Base-by-base conservation (phyloP, 768 basidiomycete genomes). In the Hypsizygus marmoreus region DNA sequence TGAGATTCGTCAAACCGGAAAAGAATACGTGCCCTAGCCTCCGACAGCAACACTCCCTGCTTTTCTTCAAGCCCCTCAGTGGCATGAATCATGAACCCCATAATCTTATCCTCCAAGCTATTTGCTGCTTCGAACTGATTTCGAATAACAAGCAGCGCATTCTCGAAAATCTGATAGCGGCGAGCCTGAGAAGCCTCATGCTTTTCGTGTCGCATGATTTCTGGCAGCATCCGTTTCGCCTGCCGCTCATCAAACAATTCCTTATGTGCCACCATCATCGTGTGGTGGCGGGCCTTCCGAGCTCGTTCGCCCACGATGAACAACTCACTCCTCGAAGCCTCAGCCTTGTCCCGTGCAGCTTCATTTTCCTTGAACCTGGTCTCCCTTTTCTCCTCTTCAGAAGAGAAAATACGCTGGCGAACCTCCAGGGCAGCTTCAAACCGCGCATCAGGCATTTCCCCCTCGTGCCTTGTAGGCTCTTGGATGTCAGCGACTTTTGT, bases 351-450 rank as follows among this genome's bases (percentile, higher is more conserved):
- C n/a, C 47, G 26, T 12, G 17, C 41, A 8, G 29, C 28, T 17
- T 49, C 47, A 7, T 29, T 19, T n/a, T n/a, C 34, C 22, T 38
- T 20, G 36, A 49, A 49, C 6, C 41, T 22, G 10, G 25, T 14
- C 16, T 49, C 28, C 17, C 41, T 30, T 19, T 43, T 2, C 2
- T 14, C 22, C 24, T 49, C 47, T 8, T 43, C 41, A 3, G 31
- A 29, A 14, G 39, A 19, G 32, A 43, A 43, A 6, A 34, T n/a
- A 11, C 28, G 16, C 28, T 29, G 22, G 7, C 42, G 30, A 29
- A 14, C 35, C 11, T 31, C n/a, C 14, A 43, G 41, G 6, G 41
- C 36, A 7, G 8, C 28, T n/a, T 9, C 12, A 20, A 49, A 43
- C 3, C 31, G 41, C 2, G 25, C 10, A 6, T 43, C 23, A 14